Evolutionary conservation across 441 rosid species (phyloP).

Genomic region (Pelargonium fulgidum): DNA sequence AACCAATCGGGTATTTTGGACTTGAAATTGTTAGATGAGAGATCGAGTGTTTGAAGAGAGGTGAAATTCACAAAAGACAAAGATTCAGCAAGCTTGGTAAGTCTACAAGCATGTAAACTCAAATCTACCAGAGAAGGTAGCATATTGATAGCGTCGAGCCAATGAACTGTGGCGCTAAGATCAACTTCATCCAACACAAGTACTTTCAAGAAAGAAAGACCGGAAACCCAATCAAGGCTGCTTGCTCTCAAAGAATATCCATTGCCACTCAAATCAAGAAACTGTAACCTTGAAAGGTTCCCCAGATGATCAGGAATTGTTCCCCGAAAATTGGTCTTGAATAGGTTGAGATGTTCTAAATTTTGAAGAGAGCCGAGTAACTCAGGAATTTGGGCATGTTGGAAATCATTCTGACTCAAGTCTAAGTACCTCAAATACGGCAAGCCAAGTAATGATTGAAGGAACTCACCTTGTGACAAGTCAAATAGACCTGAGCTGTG

Average conservation of each 20-base stretch:
- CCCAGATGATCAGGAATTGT: conserved; percentile 18
- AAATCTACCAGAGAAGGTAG: conserved; percentile 8
- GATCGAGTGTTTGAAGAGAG: neutral
- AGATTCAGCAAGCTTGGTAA: neutral
- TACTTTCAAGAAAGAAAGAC: conserved; percentile 7
- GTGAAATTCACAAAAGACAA: neutral
- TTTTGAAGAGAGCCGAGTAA: conserved; percentile 16
- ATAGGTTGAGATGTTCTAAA: conserved; percentile 11
- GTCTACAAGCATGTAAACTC: neutral
- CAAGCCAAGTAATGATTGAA: conserved; percentile 14
- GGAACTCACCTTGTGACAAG: neutral
- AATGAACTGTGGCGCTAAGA: neutral
- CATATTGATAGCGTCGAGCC: neutral
- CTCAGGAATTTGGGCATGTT: conserved; percentile 4
- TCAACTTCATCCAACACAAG: neutral
- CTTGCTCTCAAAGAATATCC: neutral
- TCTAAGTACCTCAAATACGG: conserved; percentile 22
- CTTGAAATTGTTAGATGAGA: neutral
- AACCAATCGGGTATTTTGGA: conserved; percentile 1
- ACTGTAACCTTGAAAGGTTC: conserved; percentile 19
- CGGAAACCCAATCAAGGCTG: conserved; percentile 15
- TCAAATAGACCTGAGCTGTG: neutral
- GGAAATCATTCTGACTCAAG: conserved; percentile 17
- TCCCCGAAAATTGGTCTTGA: neutral
- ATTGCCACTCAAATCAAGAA: conserved; percentile 12